These are phyloP conservation scores for Lathyrus sativus DNA, from an alignment of 306 rosid species.

Conservation along the genomic window DNA sequence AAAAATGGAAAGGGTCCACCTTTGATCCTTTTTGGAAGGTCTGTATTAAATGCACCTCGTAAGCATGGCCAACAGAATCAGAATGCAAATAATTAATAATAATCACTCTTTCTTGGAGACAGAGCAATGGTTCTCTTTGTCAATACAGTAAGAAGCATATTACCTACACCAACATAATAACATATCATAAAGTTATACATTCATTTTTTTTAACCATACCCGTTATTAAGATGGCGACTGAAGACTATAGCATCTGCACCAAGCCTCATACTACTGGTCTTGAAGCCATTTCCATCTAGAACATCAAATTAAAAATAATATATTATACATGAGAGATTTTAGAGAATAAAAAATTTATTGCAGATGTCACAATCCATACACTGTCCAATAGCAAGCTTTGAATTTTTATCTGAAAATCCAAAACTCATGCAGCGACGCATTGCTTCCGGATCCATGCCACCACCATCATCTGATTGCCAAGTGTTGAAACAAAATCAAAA, in stretches of 20 bases:
- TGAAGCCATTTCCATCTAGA: slow-evolving; percentile 99
- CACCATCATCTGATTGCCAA: slow-evolving; percentile 74
- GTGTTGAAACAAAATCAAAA: slow-evolving; percentile 32
- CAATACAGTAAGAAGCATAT: slow-evolving; percentile 6
- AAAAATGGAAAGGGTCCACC: not conserved
- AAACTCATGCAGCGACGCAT: slow-evolving; percentile 94
- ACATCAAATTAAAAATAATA: slow-evolving; percentile 50
- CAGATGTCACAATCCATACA: slow-evolving; percentile 59
- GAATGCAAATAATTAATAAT: slow-evolving; percentile 17
- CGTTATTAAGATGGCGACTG: slow-evolving; percentile 60
- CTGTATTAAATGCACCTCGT: not conserved
- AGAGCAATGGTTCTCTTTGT: not conserved
- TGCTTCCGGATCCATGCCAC: slow-evolving; percentile 87
- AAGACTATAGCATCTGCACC: slow-evolving; percentile 93
- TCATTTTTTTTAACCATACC: slow-evolving; percentile 52
- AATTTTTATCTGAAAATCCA: slow-evolving; percentile 86
- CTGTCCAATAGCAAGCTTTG: slow-evolving; percentile 75
- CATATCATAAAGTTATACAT: slow-evolving; percentile 7
- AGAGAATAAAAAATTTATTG: slow-evolving; percentile 21
- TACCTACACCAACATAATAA: slow-evolving; percentile 9
- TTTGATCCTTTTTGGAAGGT: not conserved
- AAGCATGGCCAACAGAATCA: slow-evolving; percentile 5
- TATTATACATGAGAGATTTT: slow-evolving; percentile 1
- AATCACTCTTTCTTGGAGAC: slow-evolving; percentile 1
- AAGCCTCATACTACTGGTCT: slow-evolving; percentile 97